A percentile compares a stretch with the other conserved stretches of the same genome.
Evolutionary conservation across 2,329 filamentous ascomycete species (phyloP).

Genomic region (Penicillium occitanis): DNA sequence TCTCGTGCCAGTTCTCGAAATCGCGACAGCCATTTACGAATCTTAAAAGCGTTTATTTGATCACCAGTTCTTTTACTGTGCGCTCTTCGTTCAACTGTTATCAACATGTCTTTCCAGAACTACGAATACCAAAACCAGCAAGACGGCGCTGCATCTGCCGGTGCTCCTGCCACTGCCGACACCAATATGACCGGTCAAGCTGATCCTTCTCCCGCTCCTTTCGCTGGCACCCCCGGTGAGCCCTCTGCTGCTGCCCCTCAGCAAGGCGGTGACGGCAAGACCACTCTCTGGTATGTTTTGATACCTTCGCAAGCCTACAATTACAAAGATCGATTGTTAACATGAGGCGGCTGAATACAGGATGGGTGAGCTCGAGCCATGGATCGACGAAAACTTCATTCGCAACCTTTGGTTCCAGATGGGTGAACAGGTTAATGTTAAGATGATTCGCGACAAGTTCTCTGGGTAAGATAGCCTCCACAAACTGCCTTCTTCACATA

Average conservation of each 20-base stretch:
- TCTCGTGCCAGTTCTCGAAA: conserved; percentile 37
- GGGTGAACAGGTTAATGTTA: conserved; percentile 93
- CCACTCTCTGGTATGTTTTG: conserved; percentile 54
- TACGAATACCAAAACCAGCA: conserved; percentile 65
- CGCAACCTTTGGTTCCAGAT: conserved; percentile 92
- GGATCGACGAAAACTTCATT: conserved; percentile 99
- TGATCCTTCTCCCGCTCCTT: conserved; percentile 54
- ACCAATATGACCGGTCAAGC: conserved; percentile 58
- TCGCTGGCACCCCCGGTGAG: conserved; percentile 50
- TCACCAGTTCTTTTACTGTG: conserved; percentile 9
- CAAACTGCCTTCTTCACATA: conserved; percentile 23
- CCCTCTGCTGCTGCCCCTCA: conserved; percentile 46
- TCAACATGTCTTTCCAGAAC: conserved; percentile 59
- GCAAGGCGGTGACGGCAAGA: conserved; percentile 56
- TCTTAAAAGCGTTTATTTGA: conserved; percentile 11
- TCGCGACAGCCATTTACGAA: conserved; percentile 27
- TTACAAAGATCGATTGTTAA: conserved; percentile 27
- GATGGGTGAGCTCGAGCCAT: conserved; percentile 99
- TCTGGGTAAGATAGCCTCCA: conserved; percentile 69
- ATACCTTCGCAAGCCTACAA: neutral
- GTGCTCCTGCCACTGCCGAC: conserved; percentile 51
- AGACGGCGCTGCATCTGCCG: conserved; percentile 51
- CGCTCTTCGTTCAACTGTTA: conserved; percentile 12
- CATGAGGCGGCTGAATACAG: conserved; percentile 49
- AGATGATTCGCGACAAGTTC: conserved; percentile 99